Evolutionary conservation across 1,139 yeast genomes (phyloP).

Genomic region (Hansenula sp.): DNA sequence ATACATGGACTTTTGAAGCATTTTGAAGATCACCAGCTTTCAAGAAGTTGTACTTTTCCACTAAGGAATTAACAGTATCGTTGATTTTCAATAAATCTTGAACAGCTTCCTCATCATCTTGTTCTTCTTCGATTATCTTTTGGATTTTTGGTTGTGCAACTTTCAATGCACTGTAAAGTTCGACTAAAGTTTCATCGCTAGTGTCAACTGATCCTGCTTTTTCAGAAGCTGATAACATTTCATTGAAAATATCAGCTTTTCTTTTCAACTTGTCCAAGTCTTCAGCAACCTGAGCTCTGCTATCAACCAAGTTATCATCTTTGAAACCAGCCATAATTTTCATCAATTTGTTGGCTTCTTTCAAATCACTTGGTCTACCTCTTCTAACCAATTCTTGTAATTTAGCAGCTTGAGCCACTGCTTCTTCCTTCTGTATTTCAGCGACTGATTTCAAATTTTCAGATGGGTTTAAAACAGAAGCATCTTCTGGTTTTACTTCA

Average conservation of each 20-base stretch:
- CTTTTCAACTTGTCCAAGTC: conserved; percentile 83
- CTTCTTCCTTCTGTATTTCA: conserved; percentile 90
- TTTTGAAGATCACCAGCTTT: conserved; percentile 59
- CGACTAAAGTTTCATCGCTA: conserved; percentile 69
- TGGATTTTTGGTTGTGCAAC: conserved; percentile 86
- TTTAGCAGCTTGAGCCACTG: conserved; percentile 90
- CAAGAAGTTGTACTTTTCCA: conserved; percentile 64
- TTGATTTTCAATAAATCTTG: conserved; percentile 64
- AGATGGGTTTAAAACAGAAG: conserved; percentile 90
- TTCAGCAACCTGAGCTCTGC: conserved; percentile 74
- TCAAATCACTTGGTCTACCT: conserved; percentile 93
- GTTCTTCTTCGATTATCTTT: conserved; percentile 76
- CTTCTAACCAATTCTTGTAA: conserved; percentile 92
- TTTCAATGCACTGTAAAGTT: conserved; percentile 74
- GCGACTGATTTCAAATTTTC: conserved; percentile 86
- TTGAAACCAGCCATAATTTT: conserved; percentile 97
- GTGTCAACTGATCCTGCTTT: conserved; percentile 53
- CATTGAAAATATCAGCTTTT: conserved; percentile 86
- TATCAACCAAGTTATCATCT: conserved; percentile 65
- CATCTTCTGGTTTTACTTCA: conserved; percentile 83
- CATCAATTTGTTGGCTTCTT: conserved; percentile 95
- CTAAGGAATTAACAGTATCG: conserved; percentile 69
- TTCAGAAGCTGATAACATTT: conserved; percentile 68
- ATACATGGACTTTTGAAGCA: conserved; percentile 55
- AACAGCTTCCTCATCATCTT: conserved; percentile 65